Percentiles rank a stretch among this genome's conserved stretches.
Evolutionary conservation across 2,329 filamentous ascomycete genomes (phyloP).

Genomic region (Botrytis deweyae): DNA sequence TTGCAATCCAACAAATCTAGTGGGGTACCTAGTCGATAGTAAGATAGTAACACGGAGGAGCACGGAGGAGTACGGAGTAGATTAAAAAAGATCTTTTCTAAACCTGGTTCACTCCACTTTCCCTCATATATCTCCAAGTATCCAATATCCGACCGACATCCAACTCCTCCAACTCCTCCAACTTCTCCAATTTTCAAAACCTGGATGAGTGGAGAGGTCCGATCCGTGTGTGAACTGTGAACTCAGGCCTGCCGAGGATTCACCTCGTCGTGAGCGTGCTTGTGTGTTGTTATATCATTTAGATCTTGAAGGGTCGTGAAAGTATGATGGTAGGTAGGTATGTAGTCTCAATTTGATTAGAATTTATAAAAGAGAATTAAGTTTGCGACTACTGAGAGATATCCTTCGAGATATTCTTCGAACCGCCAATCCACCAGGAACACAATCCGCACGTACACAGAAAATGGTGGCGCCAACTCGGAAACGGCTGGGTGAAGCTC

Average conservation of each 20-base stretch:
- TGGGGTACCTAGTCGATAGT: neutral
- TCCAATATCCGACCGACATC: neutral
- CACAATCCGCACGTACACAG: neutral
- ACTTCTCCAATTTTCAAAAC: neutral
- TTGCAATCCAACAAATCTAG: conserved; percentile 6
- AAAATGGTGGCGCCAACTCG: neutral
- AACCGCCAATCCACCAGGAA: neutral
- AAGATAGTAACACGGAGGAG: neutral
- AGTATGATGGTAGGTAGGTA: no score
- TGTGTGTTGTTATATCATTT: neutral
- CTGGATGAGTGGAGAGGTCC: neutral
- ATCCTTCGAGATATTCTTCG: neutral
- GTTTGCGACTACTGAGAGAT: neutral
- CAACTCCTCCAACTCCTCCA: neutral
- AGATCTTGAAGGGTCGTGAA: neutral
- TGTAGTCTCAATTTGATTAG: no score
- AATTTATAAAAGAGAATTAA: neutral
- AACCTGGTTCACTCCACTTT: neutral
- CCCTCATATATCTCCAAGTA: neutral
- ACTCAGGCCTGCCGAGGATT: neutral
- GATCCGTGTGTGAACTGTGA: neutral
- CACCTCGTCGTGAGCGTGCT: neutral
- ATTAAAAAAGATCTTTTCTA: neutral
- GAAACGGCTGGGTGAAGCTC: neutral
- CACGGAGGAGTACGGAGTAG: neutral